A percentile compares a stretch with the other conserved stretches of the same genome.
These are phyloP conservation scores for Pythium guiyangense DNA, from an alignment of 352 stramenopile species.

Conservation along the genomic window DNA sequence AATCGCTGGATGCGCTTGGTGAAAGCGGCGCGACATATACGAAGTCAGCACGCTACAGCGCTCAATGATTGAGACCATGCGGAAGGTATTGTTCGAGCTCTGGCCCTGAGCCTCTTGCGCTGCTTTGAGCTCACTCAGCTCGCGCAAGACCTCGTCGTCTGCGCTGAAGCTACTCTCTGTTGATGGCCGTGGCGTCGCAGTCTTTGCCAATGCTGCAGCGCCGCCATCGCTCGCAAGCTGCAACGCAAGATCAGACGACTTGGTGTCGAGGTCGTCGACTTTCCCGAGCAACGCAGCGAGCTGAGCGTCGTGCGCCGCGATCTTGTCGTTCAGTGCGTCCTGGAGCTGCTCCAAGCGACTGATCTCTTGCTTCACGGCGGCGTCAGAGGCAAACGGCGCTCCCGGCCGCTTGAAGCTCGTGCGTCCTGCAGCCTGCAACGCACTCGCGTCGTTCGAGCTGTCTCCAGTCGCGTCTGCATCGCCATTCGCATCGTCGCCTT, in stretches of 20 bases:
- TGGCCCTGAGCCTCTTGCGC: conserved; percentile 34
- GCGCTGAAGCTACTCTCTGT: background rate
- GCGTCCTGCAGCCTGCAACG: too few relatives aligned
- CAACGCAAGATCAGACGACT: conserved; percentile 9
- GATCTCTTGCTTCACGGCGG: conserved; percentile 36
- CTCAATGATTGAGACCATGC: too few relatives aligned
- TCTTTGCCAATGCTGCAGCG: conserved; percentile 1
- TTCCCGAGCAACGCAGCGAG: conserved; percentile 30
- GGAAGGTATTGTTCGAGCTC: too few relatives aligned
- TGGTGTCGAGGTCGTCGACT: conserved; percentile 25
- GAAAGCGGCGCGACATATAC: too few relatives aligned
- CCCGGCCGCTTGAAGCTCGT: conserved; percentile 16
- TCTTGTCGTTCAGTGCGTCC: conserved; percentile 24
- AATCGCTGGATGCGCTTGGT: too few relatives aligned
- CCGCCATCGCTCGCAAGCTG: background rate
- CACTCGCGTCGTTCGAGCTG: background rate
- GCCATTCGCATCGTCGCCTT: conserved; percentile 12
- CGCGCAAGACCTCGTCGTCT: conserved; percentile 27
- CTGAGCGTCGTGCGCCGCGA: conserved; percentile 32
- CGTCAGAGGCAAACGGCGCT: conserved; percentile 34
- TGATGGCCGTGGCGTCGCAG: background rate
- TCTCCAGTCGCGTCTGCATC: background rate
- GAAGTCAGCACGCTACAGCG: too few relatives aligned
- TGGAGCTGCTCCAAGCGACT: conserved; percentile 35
- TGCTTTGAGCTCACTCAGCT: conserved; percentile 40